Evolutionary conservation across 257 asterid genomes (phyloP), one percentile per base, ranked within the genome.

Genomic region (Solanum medicagineum): DNA sequence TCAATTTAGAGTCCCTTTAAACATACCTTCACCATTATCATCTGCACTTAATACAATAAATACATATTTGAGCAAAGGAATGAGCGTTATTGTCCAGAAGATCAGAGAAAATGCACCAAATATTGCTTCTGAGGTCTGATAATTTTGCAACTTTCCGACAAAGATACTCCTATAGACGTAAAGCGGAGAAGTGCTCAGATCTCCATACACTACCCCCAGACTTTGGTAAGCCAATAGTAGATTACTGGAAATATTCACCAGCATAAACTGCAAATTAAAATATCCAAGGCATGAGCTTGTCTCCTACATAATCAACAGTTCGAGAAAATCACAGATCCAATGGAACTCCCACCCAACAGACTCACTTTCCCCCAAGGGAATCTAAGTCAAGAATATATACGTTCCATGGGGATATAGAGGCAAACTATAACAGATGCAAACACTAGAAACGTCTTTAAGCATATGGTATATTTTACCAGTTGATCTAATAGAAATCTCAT

Each of bases 121-220:
- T 90, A 96, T 87, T 84, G 93, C 89, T n/a, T 92, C 95, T 12
- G 94, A 87, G 84, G 86, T 90, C 86, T 87, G 95, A 91, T 91
- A 90, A 57, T 90, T 56, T 51, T 90, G 93, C 91, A 91, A 84
- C 92, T 90, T 96, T 89, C 94, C 97, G 14, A 81, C 77, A 88
- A 96, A 96, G 86, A 93, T 91, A 54, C 96, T 92, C 88, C 89
- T 92, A 88, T 89, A 95, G 59, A 95, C 99, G 86, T 96, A 96
- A 42, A 96, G 97, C 7, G 98, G 99, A 22, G 99, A 95, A 47
- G 99, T 96, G 93, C 98, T 92, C 88, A 96, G 89, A 89, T 95
- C 98, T 88, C 99, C 99, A 83, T 92, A 96, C 59, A 96, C 99
- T 81, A 96, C 98, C n/a, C 99, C 99, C 32, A 94, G 89, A 95